phyloP scores from a whole-genome alignment of 139 green algal genomes.

The Asterochloris erici region DNA sequence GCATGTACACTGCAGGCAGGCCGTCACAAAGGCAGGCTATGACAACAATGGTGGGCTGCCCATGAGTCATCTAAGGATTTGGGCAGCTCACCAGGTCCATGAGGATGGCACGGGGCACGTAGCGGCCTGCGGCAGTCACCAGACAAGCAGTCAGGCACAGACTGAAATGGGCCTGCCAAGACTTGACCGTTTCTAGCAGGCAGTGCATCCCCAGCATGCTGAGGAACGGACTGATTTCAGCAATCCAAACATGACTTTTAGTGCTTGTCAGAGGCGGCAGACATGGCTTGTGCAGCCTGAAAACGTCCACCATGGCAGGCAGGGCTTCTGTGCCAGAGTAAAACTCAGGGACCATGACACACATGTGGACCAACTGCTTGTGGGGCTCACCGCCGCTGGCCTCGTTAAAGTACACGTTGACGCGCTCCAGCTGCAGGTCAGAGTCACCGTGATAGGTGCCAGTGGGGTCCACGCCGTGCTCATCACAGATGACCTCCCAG shows the following conservation, averaged over 20 bases:
- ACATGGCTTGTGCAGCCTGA: not conserved
- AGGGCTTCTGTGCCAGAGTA: too few relatives aligned
- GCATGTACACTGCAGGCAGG: not conserved
- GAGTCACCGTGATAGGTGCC: constrained; percentile 73
- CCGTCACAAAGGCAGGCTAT: not conserved
- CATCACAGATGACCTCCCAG: constrained; percentile 77
- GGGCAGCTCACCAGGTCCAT: constrained; percentile 75
- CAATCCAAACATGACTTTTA: too few relatives aligned
- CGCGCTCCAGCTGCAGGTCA: constrained; percentile 93
- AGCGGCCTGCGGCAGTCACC: constrained; percentile 57
- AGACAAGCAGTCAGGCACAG: too few relatives aligned
- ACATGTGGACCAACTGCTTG: not conserved
- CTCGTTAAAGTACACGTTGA: constrained; percentile 98
- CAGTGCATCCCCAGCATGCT: too few relatives aligned
- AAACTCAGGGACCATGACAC: too few relatives aligned
- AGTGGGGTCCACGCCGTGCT: constrained; percentile 84
- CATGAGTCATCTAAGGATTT: not conserved
- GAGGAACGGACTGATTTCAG: too few relatives aligned
- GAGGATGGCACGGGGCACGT: constrained; percentile 91
- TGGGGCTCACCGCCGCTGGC: constrained; percentile 58
- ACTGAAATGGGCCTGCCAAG: too few relatives aligned
- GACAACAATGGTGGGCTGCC: not conserved
- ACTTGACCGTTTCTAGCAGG: too few relatives aligned
- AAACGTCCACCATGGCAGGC: too few relatives aligned
- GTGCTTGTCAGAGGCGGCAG: too few relatives aligned